Percentiles rank a stretch among this genome's conserved stretches.
Conservation (phyloP, 2,329 filamentous ascomycete species). For the Botryotinia calthae region DNA sequence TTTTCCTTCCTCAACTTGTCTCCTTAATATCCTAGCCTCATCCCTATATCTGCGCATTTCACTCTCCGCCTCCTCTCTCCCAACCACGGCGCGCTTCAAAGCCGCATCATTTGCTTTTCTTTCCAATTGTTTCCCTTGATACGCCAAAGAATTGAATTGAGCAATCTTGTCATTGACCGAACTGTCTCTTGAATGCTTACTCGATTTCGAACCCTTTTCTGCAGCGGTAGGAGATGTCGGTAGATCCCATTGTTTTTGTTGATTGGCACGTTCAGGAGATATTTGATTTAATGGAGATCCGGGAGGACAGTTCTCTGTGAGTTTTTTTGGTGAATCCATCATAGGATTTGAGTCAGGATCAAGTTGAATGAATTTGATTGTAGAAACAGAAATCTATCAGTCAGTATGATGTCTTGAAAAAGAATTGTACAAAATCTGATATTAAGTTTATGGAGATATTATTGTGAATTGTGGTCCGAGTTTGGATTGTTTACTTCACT, state of each 20-base stretch:
- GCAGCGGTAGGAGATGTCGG: constrained; percentile 24
- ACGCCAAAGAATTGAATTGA: constrained; percentile 69
- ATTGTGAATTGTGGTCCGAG: constrained; percentile 15
- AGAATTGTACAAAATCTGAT: constrained; percentile 5
- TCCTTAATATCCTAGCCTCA: constrained; percentile 54
- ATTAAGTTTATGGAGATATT: constrained; percentile 15
- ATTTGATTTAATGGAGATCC: constrained; percentile 57
- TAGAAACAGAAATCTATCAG: background rate
- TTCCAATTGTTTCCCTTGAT: constrained; percentile 55
- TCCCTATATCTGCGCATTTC: constrained; percentile 63
- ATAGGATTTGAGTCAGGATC: background rate
- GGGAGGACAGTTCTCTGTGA: constrained; percentile 48
- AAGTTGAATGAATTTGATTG: background rate
- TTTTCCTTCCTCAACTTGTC: constrained; percentile 61
- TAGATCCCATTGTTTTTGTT: constrained; percentile 39
- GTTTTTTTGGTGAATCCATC: constrained; percentile 49
- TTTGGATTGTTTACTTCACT: constrained; percentile 19
- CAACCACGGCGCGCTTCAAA: constrained; percentile 63
- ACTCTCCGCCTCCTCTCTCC: constrained; percentile 69
- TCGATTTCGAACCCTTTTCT: constrained; percentile 20
- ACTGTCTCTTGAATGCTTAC: constrained; percentile 49
- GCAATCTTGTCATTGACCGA: constrained; percentile 66
- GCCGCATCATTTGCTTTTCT: constrained; percentile 64
- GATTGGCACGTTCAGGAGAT: constrained; percentile 64
- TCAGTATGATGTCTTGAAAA: background rate